A percentile compares a stretch with the other conserved stretches of the same genome.
Evolutionary conservation across 75 land plant species (phyloP).

Genomic region (Isoetes taiwanensis): DNA sequence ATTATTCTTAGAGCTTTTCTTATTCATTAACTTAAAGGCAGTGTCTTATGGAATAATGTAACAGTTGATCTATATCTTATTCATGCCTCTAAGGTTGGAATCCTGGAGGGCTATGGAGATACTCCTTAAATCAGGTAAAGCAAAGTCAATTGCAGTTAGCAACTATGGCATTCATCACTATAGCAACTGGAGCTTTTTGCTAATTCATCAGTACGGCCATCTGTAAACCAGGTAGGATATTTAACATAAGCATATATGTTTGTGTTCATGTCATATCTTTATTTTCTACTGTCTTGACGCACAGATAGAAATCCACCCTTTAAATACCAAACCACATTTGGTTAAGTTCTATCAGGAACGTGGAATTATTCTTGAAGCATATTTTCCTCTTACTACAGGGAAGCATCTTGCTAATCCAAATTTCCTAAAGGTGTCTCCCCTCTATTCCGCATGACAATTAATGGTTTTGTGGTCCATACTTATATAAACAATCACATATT

Average conservation of each 20-base stretch:
- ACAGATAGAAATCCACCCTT: conserved; percentile 25
- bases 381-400: conserved; percentile 27
- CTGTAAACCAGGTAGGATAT: conserved; percentile 30
- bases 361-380: conserved; percentile 25
- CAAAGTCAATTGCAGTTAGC: conserved; percentile 28
- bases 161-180: conserved; percentile 31
- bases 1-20: too few relatives aligned
- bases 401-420: conserved; percentile 11
- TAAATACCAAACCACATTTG: conserved; percentile 10
- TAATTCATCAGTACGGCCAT: conserved; percentile 24
- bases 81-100: too few relatives aligned
- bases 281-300: background rate
- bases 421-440: conserved; percentile 18
- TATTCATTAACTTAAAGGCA: too few relatives aligned
- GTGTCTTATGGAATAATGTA: too few relatives aligned
- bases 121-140: conserved; percentile 26
- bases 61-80: too few relatives aligned
- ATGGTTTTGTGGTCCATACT: background rate
- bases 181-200: conserved; percentile 25
- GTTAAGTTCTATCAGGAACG: conserved; percentile 24
- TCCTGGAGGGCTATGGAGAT: conserved; percentile 35
- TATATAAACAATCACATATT: too few relatives aligned
- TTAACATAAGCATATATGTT: too few relatives aligned
- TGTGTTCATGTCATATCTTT: background rate
- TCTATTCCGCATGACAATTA: background rate